Evolutionary conservation across 306 rosid species (phyloP), one percentile per base, ranked within the genome.

Genomic region (Parietaria judaica): DNA sequence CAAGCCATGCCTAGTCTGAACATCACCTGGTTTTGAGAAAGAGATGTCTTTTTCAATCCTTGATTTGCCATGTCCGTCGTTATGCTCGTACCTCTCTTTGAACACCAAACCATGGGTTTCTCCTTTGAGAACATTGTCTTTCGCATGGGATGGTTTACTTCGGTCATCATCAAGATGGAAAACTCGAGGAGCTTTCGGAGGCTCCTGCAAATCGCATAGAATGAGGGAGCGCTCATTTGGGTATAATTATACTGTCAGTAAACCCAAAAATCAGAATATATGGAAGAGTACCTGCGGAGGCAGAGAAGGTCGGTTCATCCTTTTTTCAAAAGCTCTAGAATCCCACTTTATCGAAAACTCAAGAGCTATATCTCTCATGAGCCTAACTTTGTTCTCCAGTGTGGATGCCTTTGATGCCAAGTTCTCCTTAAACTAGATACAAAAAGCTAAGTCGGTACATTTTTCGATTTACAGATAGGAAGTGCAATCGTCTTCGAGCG

Each of bases 291-390:
- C 96, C 94, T 82, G 84, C 51, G 69, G 54, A 56, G 53, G 11
- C 36, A 74, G 53, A 67, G 94, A 55, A 65, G 90, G 79, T 64
- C 70, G 84, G 36, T 79, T 76, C 95, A 86, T 88, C 75, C 88
- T 86, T 59, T 78, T 77, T 65, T 82, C 94, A 67, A 92, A 88
- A 67, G 85, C 83, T 72, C 61, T 78, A 72, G 88, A 74, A 63
- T 92, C 97, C 95, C 99, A 92, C 70, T 63, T 70, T 77, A 92
- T 84, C 76, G 88, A 79, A 77, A 84, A 88, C 63, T 92, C 95
- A 47, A 52, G 55, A 41, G 95, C 86, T 68, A 92, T 86, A 12
- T 84, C 87, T 69, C 80, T 79, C 94, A 92, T 76, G 66, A 92
- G 66, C 61, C 61, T 70, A 68, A 92, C 80, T 77, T 81, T 92